Evolutionary conservation across 164 flowering plant species (phyloP), one percentile per base, ranked within the genome.

Genomic region (Paratinospora sagittata): DNA sequence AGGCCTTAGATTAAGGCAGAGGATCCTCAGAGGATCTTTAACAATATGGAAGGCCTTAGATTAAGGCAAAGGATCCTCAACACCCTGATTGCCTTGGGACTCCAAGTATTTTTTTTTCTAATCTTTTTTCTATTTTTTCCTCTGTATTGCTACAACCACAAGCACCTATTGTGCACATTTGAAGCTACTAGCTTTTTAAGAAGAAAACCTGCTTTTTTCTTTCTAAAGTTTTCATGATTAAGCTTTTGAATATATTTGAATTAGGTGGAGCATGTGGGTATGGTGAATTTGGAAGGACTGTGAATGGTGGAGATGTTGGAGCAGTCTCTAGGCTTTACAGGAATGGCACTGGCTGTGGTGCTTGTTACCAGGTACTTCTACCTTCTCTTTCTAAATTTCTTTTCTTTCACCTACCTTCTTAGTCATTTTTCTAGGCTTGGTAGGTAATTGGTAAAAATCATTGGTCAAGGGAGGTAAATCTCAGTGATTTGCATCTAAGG

Each of bases 201-300:
- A n/a, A 19, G 3, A 30, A 30, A 30, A 30, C 2, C 34, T 30
- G 34, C 34, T 4, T 30, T 30, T 52, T 52, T 52, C 4, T 52
- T 6, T 52, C 19, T n/a, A 2, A 23, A 55, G 61, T 8, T 55
- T 55, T 55, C 13, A 55, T 55, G 24, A 55, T 55, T 55, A n/a
- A 55, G 17, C 61, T 55, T 55, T 6, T 6, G 61, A 55, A 21
- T n/a, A 4, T 21, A 8, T 16, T n/a, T 67, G 61, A 55, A 58
- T 49, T 80, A 94, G 98, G 60, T 62, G 98, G 97, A 73, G 95
- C 97, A 60, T 94, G 98, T 79, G 97, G 98, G 19, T 92, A 41
- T 72, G 93, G 90, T 5, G 95, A 88, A 60, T 92, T 81, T 74
- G 98, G 98, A 70, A 84, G 84, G 72, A 85, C 74, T 12, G 75